A percentile compares a stretch with the other conserved stretches of the same genome.
phyloP scores from a whole-genome alignment of 345 rosid genomes.

The Ceriops decandra region DNA sequence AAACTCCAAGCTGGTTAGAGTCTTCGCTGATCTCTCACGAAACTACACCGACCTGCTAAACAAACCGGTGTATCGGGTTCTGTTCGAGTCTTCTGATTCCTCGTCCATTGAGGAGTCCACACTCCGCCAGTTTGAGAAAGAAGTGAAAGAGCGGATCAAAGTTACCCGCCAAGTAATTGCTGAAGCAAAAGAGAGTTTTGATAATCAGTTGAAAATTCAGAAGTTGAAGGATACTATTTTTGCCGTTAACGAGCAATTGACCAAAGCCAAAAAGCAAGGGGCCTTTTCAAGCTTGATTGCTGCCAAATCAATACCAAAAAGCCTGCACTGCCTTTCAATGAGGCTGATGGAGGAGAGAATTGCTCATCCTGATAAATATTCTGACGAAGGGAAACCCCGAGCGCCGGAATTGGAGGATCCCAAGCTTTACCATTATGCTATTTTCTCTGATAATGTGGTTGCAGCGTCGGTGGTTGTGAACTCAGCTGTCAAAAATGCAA shows the following conservation, averaged over 20 bases:
- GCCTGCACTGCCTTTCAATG: constrained; percentile 93
- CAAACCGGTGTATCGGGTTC: constrained; percentile 60
- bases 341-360: constrained; percentile 97
- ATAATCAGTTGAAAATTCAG: constrained; percentile 94
- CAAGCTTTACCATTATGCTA: constrained; percentile 84
- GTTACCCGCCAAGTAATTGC: constrained; percentile 81
- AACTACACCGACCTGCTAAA: constrained; percentile 79
- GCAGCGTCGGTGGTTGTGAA: constrained; percentile 97
- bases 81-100: constrained; percentile 60
- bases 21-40: constrained; percentile 83
- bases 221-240: constrained; percentile 93
- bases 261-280: constrained; percentile 92
- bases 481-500: constrained; percentile 88
- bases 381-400: constrained; percentile 62
- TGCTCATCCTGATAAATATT: constrained; percentile 76
- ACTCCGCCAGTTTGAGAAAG: constrained; percentile 84
- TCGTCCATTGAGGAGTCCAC: constrained; percentile 60
- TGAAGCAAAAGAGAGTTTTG: constrained; percentile 91
- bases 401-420: constrained; percentile 79
- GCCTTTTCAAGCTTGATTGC: constrained; percentile 96
- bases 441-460: constrained; percentile 86
- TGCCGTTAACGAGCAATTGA: constrained; percentile 80
- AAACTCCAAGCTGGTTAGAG: constrained; percentile 79
- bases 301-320: constrained; percentile 91
- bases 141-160: constrained; percentile 92